Evolutionary conservation across 176 grass and related monocot species (phyloP).

Genomic region (Aechmea fasciata): DNA sequence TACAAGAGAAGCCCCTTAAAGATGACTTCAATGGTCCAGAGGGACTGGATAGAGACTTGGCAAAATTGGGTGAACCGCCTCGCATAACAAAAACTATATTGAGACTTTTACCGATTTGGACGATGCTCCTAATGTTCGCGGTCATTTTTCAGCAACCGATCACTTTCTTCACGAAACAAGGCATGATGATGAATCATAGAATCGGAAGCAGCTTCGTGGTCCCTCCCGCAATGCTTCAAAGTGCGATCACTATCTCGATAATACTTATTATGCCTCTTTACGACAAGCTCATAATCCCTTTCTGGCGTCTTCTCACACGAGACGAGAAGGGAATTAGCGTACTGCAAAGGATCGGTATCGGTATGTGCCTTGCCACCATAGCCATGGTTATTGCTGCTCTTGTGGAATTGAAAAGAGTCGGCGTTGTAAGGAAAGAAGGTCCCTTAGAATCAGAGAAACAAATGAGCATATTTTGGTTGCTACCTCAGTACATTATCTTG

Average conservation of each 20-base stretch:
- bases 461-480: slow-evolving; percentile 59
- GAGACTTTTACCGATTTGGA: slow-evolving; percentile 67
- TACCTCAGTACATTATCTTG: slow-evolving; percentile 68
- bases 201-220: slow-evolving; percentile 40
- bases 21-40: slow-evolving; percentile 2
- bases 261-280: slow-evolving; percentile 83
- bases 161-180: slow-evolving; percentile 95
- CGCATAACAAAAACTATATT: slow-evolving; percentile 38
- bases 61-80: slow-evolving; percentile 25
- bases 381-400: slow-evolving; percentile 12
- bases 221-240: slow-evolving; percentile 91
- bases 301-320: slow-evolving; percentile 29
- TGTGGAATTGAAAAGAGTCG: background rate
- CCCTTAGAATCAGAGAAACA: background rate
- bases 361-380: slow-evolving; percentile 63
- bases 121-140: slow-evolving; percentile 63
- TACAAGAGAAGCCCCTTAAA: slow-evolving; percentile 48
- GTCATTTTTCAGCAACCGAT: slow-evolving; percentile 88
- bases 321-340: slow-evolving; percentile 49
- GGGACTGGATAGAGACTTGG: background rate
- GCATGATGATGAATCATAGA: slow-evolving; percentile 65
- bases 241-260: slow-evolving; percentile 68
- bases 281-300: slow-evolving; percentile 48
- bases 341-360: slow-evolving; percentile 77
- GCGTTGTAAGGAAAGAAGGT: background rate